Conservation (phyloP, 2,329 filamentous ascomycete genomes). For the Botrytis sinoallii region DNA sequence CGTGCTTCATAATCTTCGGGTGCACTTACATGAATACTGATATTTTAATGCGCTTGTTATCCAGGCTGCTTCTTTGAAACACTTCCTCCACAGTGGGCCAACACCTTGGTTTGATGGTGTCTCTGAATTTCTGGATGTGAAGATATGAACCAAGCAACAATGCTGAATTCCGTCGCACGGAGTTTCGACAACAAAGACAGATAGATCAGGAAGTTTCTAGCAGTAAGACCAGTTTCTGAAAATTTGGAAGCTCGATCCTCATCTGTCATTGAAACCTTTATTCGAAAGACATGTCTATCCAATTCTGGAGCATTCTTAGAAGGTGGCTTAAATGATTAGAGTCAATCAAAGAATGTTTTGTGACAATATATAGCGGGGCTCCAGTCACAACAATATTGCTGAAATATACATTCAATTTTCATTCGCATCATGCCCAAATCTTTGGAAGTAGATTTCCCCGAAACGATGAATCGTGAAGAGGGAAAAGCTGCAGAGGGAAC, state of each 20-base stretch:
- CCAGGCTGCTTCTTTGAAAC: not conserved
- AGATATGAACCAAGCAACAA: not conserved
- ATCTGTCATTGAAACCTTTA: not conserved
- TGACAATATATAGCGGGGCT: not conserved
- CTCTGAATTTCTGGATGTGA: not conserved
- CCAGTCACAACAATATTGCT: too few species aligned
- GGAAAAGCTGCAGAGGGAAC: not conserved
- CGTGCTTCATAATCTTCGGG: too few species aligned
- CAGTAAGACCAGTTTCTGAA: not conserved
- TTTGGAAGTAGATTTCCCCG: not conserved
- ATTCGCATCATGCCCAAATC: not conserved
- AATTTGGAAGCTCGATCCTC: not conserved
- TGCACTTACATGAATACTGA: not conserved
- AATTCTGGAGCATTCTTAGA: not conserved
- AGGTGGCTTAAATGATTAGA: not conserved
- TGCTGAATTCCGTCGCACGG: not conserved
- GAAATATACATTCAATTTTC: not conserved
- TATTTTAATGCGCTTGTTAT: not conserved
- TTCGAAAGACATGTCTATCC: not conserved
- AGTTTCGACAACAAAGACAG: not conserved
- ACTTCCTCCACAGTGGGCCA: not conserved
- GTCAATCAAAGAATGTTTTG: too few species aligned
- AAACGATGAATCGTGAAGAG: fast-evolving
- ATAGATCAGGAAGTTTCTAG: not conserved
- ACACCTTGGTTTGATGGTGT: not conserved